phyloP scores from a whole-genome alignment of 257 asterid genomes.

The Solanum sejunctum region DNA sequence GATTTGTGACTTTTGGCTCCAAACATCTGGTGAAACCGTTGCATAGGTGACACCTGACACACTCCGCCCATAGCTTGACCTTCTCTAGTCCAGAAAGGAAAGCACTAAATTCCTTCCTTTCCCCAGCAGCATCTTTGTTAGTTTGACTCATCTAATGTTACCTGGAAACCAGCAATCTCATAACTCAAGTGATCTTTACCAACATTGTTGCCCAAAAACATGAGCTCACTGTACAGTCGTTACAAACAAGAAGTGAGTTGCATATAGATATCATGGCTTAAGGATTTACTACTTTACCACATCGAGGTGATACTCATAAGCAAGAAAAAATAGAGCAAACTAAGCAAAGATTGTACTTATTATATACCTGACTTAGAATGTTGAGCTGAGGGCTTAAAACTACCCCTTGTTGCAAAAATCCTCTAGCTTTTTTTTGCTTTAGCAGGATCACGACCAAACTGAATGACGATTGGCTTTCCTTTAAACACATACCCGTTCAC shows the following conservation, averaged over 20 bases:
- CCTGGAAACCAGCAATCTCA: background rate
- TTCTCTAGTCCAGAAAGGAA: background rate
- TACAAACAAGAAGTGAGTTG: background rate
- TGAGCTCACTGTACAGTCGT: background rate
- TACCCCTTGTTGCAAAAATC: background rate
- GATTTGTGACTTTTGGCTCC: background rate
- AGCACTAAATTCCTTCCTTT: background rate
- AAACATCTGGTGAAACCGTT: background rate
- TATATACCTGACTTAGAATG: background rate
- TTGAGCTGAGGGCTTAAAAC: background rate
- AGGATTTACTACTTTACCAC: background rate
- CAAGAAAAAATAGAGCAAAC: background rate
- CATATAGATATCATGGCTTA: background rate
- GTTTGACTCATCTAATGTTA: background rate
- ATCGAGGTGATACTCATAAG: background rate
- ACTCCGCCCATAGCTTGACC: background rate
- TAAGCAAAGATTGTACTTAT: background rate
- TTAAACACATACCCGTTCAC: conserved; percentile 72
- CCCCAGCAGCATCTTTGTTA: background rate
- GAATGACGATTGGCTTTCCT: conserved; percentile 86
- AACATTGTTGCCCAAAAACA: background rate
- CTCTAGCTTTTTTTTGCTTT: conserved; percentile 29
- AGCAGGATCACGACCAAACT: conserved; percentile 64
- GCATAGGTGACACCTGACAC: background rate
- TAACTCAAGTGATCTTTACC: background rate